Conservation (phyloP, 2,329 filamentous ascomycete species). For the Botrytis hyacinthi region DNA sequence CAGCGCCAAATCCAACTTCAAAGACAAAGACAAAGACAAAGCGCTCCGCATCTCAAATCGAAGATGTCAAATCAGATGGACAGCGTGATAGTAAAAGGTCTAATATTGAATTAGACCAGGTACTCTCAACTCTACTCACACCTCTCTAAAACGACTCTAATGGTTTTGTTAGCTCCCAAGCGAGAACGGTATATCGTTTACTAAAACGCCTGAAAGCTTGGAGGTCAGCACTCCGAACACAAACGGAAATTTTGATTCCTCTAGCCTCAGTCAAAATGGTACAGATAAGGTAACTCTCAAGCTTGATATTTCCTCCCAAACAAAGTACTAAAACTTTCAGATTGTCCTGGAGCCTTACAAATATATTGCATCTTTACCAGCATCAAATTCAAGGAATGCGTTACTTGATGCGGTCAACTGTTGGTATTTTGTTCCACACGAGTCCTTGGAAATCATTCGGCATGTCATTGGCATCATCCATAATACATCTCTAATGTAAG, state of each 20-base stretch:
- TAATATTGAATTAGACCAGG: background rate
- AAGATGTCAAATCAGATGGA: background rate
- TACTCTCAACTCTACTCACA: background rate
- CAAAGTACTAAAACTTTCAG: background rate
- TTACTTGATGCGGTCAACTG: background rate
- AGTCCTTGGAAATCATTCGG: background rate
- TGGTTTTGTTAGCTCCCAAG: background rate
- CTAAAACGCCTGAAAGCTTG: background rate
- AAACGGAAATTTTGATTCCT: background rate
- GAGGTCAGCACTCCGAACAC: background rate
- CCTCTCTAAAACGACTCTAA: background rate
- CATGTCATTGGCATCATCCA: background rate
- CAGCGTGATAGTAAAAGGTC: background rate
- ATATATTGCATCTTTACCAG: background rate
- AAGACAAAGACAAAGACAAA: background rate
- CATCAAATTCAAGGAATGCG: background rate
- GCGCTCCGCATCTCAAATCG: background rate
- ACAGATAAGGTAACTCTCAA: background rate
- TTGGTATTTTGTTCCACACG: background rate
- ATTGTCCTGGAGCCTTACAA: background rate
- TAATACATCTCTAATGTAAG: background rate
- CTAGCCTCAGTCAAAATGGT: background rate
- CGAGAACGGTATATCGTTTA: background rate
- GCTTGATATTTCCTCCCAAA: background rate
- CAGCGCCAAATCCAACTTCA: background rate